Evolutionary conservation across 2,329 filamentous ascomycete genomes (phyloP).

Genomic region (Talaromyces sp.): DNA sequence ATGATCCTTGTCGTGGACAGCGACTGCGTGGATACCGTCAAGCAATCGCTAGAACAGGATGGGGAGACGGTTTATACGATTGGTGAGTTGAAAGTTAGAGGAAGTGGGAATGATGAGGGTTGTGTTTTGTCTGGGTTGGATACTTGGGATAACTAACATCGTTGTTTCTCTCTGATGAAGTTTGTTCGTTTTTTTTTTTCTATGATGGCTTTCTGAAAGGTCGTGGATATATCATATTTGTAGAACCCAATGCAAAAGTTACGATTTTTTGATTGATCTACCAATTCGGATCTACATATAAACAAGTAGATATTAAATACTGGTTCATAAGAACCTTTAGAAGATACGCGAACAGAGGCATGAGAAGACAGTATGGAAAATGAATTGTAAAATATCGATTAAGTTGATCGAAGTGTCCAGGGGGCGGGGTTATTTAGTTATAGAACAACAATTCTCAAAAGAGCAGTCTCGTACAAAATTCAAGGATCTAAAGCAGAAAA

Average conservation of each 20-base stretch:
- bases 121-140: conserved; percentile 64
- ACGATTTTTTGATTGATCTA: background rate
- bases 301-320: too few relatives aligned
- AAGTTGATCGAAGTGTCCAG: conserved; percentile 6
- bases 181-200: conserved; percentile 20
- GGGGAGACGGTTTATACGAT: conserved; percentile 78
- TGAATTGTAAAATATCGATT: conserved; percentile 9
- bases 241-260: conserved; percentile 1
- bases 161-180: background rate
- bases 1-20: conserved; percentile 84
- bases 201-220: background rate
- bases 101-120: conserved; percentile 53
- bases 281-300: too few relatives aligned
- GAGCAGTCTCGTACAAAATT: conserved; percentile 5
- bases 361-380: background rate
- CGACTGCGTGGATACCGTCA: conserved; percentile 61
- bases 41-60: conserved; percentile 58
- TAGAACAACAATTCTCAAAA: conserved; percentile 10
- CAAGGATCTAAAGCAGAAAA: background rate
- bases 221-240: background rate
- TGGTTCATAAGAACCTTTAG: too few relatives aligned
- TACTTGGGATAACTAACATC: conserved; percentile 37
- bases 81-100: conserved; percentile 63
- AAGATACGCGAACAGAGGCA: background rate
- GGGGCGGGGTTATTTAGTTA: conserved; percentile 1